phyloP scores from a whole-genome alignment of 2,329 filamentous ascomycete species.

The Cryphonectria japonica region DNA sequence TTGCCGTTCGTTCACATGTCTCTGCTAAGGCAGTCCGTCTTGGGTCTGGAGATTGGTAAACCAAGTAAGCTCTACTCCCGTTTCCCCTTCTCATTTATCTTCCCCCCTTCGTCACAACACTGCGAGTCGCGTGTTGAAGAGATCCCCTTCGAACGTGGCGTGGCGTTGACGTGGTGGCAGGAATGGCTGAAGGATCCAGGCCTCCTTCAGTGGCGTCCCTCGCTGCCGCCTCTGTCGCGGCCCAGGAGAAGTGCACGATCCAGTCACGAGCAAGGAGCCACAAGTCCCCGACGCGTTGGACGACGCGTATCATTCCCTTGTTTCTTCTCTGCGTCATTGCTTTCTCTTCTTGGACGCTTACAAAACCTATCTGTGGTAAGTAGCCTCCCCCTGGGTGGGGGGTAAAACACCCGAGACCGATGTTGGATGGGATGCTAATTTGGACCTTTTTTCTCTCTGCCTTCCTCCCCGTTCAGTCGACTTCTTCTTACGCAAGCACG shows the following conservation, averaged over 20 bases:
- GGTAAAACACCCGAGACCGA: no score
- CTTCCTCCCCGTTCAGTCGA: conserved; percentile 55
- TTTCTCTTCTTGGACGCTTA: conserved; percentile 73
- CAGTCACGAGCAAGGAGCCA: conserved; percentile 37
- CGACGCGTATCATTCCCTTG: conserved; percentile 69
- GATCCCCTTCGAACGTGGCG: background rate
- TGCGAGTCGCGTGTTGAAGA: background rate
- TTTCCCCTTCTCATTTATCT: background rate
- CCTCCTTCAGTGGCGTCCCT: background rate
- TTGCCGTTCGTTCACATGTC: background rate
- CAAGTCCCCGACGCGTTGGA: conserved; percentile 56
- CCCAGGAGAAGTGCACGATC: conserved; percentile 13
- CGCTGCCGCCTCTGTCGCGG: background rate
- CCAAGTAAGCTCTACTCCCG: background rate
- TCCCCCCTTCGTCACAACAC: background rate
- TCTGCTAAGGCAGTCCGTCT: background rate
- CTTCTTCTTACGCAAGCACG: conserved; percentile 64
- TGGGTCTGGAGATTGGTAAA: background rate
- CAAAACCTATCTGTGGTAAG: conserved; percentile 70
- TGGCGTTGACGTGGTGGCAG: background rate
- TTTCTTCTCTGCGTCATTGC: conserved; percentile 68
- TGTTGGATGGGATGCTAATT: conserved; percentile 9
- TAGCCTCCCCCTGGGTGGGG: conserved; percentile 29
- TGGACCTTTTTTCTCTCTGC: background rate
- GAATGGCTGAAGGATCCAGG: conserved; percentile 2